These are phyloP conservation scores for Porphyrellus cyaneotinctus DNA, from an alignment of 768 basidiomycete genomes.

Conservation along the genomic window DNA sequence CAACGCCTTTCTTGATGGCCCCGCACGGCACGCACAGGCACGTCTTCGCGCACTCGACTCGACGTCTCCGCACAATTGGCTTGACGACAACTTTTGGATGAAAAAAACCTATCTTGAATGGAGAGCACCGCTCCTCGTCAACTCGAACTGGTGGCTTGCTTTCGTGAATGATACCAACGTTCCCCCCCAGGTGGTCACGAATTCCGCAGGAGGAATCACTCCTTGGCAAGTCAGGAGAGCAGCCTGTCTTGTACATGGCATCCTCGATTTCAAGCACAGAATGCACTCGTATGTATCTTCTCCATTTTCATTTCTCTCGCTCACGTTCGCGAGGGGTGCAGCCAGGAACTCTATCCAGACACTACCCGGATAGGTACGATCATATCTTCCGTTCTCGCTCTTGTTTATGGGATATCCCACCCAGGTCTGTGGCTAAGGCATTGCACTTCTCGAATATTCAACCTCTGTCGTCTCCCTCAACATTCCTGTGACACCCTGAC, in stretches of 20 bases:
- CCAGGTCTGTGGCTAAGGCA: slow-evolving; percentile 63
- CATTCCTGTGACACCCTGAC: slow-evolving; percentile 58
- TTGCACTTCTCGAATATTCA: slow-evolving; percentile 62
- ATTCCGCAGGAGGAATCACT: slow-evolving; percentile 42
- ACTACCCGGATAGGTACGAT: slow-evolving; percentile 62
- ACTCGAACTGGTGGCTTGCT: slow-evolving; percentile 96
- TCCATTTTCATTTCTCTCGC: neutral
- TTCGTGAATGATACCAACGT: slow-evolving; percentile 70
- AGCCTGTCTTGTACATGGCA: slow-evolving; percentile 72
- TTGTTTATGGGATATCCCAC: neutral
- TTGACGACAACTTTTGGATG: slow-evolving; percentile 91
- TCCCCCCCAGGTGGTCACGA: slow-evolving; percentile 38
- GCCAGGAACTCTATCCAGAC: slow-evolving; percentile 66
- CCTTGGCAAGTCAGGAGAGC: slow-evolving; percentile 85
- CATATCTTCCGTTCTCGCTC: neutral
- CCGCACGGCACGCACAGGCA: slow-evolving; percentile 18
- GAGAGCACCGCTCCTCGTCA: slow-evolving; percentile 78
- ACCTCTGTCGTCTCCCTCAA: slow-evolving; percentile 71
- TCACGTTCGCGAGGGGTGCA: slow-evolving; percentile 27
- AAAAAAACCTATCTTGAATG: slow-evolving; percentile 85
- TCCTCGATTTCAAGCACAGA: slow-evolving; percentile 67
- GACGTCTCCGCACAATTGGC: slow-evolving; percentile 85
- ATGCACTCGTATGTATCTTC: slow-evolving; percentile 51
- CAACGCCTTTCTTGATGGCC: slow-evolving; percentile 9
- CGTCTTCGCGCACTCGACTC: slow-evolving; percentile 65